phyloP scores from a whole-genome alignment of 345 rosid genomes.

The Nephelium lappaceum region DNA sequence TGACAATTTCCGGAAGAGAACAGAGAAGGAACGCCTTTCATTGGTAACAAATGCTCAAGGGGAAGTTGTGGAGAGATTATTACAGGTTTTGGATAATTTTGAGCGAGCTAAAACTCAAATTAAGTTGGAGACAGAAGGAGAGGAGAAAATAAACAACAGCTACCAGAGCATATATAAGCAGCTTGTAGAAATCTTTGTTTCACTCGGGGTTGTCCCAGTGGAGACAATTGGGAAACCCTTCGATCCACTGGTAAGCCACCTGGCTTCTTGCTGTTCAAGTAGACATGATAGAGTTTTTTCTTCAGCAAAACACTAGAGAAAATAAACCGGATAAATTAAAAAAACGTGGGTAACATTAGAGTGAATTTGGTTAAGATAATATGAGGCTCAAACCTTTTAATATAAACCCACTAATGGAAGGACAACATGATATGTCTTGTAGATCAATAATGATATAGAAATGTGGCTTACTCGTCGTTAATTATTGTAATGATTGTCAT shows the following conservation, averaged over 20 bases:
- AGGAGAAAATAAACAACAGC: conserved; percentile 83
- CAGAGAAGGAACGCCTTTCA: conserved; percentile 82
- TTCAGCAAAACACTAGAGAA: not conserved
- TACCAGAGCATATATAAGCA: conserved; percentile 96
- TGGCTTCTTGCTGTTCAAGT: conserved; percentile 17
- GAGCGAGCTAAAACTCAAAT: conserved; percentile 93
- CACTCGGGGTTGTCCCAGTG: conserved; percentile 82
- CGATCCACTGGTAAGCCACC: conserved; percentile 89
- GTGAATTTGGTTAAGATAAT: not conserved
- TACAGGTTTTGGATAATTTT: conserved; percentile 85
- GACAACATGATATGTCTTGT: not conserved
- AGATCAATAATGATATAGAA: conserved; percentile 8
- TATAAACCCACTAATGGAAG: not conserved
- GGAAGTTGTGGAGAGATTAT: conserved; percentile 80
- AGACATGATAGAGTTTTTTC: not conserved
- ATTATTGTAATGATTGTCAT: conserved; percentile 30
- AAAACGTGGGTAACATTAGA: not conserved
- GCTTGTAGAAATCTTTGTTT: conserved; percentile 69
- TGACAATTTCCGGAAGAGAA: conserved; percentile 95
- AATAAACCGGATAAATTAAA: not conserved
- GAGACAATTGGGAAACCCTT: conserved; percentile 82
- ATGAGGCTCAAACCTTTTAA: not conserved
- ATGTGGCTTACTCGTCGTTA: conserved; percentile 9
- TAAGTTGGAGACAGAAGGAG: conserved; percentile 85
- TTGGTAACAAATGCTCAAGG: conserved; percentile 89